Evolutionary conservation across 2,329 filamentous ascomycete species (phyloP), one percentile per base, ranked within the genome.

Genomic region (Fusarium sulawesiense): DNA sequence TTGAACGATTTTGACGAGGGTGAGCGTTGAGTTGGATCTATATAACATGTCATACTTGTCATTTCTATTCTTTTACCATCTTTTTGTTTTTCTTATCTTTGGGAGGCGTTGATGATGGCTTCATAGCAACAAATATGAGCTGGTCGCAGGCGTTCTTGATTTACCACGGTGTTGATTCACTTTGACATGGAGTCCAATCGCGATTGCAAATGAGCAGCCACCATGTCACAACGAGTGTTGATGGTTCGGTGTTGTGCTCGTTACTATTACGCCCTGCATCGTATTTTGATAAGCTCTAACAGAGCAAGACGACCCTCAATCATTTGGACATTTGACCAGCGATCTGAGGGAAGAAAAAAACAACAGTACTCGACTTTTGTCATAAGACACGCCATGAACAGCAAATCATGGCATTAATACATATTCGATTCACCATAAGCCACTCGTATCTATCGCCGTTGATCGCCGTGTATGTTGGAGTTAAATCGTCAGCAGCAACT

Each of bases 61-160:
- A 53, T 41, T 51, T 42, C 9, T 20, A 53, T 53, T 53, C 10
- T 53, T 51, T 37, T 37, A 12, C 18, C 34, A 18, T 50, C 4
- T 8, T 49, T 18, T 23, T 49, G 14, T 37, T 18, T 25, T 34
- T 63, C 41, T 56, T 60, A 42, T 48, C 18, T 71, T 56, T 45
- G 47, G 49, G 18, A 55, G 68, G 68, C 68, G 68, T 69, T 71
- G 12, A 45, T 54, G 64, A 40, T 58, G 68, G 55, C 42, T 68
- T 55, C 37, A 42, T 71, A 71, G 60, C 68, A 70, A 60, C 30
- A 41, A 58, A 65, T 34, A 61, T 48, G 67, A 67, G 58, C 58
- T 40, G 61, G 60, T 42, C 34, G 54, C 44, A 46, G 25, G 49
- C 49, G 49, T 53, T 53, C 23, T 16, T 44, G 41, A 44, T 44